A percentile compares a stretch with the other conserved stretches of the same genome.
Evolutionary conservation across 768 basidiomycete genomes (phyloP).

Genomic region (Mrakia gelida): DNA sequence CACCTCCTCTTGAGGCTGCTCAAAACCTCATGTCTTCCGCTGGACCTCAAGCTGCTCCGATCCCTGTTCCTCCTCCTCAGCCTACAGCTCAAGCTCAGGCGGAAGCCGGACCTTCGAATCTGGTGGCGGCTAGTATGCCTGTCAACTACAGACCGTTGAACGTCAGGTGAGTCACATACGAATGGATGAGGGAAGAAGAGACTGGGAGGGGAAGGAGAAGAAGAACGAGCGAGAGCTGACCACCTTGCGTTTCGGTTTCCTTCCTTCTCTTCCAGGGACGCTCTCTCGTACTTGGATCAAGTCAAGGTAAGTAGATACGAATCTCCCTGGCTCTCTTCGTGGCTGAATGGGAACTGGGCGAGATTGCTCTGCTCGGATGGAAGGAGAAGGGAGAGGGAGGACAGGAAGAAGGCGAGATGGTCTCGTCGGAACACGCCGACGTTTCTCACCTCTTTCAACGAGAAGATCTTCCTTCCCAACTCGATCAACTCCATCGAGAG

Average conservation of each 20-base stretch:
- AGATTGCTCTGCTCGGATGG: background rate
- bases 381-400: background rate
- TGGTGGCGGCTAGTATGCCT: background rate
- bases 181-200: background rate
- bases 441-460: background rate
- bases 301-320: slow-evolving; percentile 57
- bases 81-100: background rate
- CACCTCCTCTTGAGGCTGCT: background rate
- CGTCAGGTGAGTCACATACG: slow-evolving; percentile 19
- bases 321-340: slow-evolving; percentile 9
- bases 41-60: background rate
- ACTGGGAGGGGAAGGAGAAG: background rate
- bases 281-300: slow-evolving; percentile 86
- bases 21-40: slow-evolving; percentile 13
- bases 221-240: slow-evolving; percentile 12
- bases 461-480: background rate
- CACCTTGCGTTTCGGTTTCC: background rate
- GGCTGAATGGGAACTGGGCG: background rate
- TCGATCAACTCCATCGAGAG: background rate
- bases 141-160: slow-evolving; percentile 30
- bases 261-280: slow-evolving; percentile 55
- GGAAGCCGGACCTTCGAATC: too few relatives aligned
- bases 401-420: slow-evolving; percentile 4
- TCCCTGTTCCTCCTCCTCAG: slow-evolving; percentile 7
- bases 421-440: slow-evolving; percentile 6